These are phyloP conservation scores for Suillus subluteus DNA, from an alignment of 768 basidiomycete genomes.

Conservation along the genomic window DNA sequence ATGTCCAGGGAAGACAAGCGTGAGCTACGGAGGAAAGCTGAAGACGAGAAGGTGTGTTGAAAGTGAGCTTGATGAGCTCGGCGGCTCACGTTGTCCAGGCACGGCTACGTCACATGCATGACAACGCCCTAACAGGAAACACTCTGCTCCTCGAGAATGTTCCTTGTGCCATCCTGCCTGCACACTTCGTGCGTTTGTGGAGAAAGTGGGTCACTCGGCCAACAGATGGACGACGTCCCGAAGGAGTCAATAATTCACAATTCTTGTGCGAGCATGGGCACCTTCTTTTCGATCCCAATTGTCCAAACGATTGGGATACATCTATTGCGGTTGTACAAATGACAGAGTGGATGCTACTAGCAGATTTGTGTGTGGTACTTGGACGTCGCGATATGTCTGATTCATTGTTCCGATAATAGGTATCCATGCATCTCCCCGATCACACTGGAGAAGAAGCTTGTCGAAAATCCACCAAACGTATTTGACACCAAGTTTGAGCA, in stretches of 20 bases:
- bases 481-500: conserved; percentile 45
- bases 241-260: conserved; percentile 58
- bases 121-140: conserved; percentile 52
- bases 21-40: conserved; percentile 65
- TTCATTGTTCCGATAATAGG: conserved; percentile 40
- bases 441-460: conserved; percentile 42
- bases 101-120: conserved; percentile 63
- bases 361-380: conserved; percentile 52
- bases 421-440: conserved; percentile 63
- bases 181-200: conserved; percentile 70
- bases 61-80: conserved; percentile 11
- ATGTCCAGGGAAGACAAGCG: conserved; percentile 64
- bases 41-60: conserved; percentile 72
- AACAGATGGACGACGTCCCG: conserved; percentile 57
- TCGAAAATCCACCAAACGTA: conserved; percentile 30
- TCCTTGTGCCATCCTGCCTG: conserved; percentile 61
- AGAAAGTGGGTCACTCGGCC: conserved; percentile 68
- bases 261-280: conserved; percentile 72
- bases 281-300: conserved; percentile 70
- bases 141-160: conserved; percentile 49
- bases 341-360: conserved; percentile 67
- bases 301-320: conserved; percentile 57
- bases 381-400: conserved; percentile 12
- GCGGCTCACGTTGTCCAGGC: conserved; percentile 45
- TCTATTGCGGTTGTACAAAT: conserved; percentile 58